A percentile compares a stretch with the other conserved stretches of the same genome.
These are phyloP conservation scores for Penicillium sp. DNA, from an alignment of 2,329 filamentous ascomycete species.

Conservation along the genomic window DNA sequence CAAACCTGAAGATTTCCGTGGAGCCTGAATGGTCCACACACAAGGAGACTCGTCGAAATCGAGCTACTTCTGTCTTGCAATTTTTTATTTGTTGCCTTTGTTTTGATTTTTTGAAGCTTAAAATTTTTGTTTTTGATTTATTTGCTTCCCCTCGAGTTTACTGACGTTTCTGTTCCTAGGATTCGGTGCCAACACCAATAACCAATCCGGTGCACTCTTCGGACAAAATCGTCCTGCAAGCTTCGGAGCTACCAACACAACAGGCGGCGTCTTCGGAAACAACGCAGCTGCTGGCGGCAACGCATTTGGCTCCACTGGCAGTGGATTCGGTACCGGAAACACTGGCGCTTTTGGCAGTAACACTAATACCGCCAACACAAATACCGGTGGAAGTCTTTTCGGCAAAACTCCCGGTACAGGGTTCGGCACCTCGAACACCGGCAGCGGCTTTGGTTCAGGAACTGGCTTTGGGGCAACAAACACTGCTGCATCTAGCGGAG, in stretches of 20 bases:
- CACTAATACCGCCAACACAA: conserved; percentile 20
- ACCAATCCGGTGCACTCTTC: conserved; percentile 37
- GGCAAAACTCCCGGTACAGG: conserved; percentile 28
- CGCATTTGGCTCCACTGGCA: conserved; percentile 19
- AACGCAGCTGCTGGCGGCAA: conserved; percentile 17
- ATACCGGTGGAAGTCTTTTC: conserved; percentile 41
- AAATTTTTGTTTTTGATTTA: neutral
- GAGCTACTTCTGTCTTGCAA: neutral
- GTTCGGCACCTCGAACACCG: conserved; percentile 21
- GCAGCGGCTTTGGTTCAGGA: conserved; percentile 20
- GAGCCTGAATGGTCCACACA: neutral
- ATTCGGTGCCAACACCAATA: conserved; percentile 38
- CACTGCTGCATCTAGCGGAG: conserved; percentile 14
- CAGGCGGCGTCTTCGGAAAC: conserved; percentile 35
- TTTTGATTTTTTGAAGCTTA: neutral
- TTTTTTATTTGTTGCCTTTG: conserved; percentile 4
- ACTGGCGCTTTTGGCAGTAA: conserved; percentile 36
- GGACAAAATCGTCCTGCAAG: conserved; percentile 30
- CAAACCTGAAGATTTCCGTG: neutral
- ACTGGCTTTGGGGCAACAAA: conserved; percentile 25
- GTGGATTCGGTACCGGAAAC: conserved; percentile 28
- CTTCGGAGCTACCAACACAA: conserved; percentile 34
- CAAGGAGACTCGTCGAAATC: neutral
- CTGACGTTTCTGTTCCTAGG: conserved; percentile 30
- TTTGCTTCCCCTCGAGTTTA: neutral